Base-by-base conservation (phyloP, 345 rosid genomes). In the Salix udensis region DNA sequence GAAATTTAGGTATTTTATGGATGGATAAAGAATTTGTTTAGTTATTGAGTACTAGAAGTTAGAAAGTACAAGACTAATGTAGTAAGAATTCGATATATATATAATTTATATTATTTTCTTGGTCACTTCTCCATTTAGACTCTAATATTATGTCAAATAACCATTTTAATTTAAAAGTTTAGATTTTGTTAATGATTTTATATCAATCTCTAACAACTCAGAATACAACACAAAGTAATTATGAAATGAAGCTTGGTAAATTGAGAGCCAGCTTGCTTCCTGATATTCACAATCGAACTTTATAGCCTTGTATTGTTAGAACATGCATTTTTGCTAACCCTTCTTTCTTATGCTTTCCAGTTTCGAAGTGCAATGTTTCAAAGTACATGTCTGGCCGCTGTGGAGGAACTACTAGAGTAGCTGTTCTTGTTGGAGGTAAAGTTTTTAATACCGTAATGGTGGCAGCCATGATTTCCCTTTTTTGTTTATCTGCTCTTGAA, bases 361-460 rank as follows among this genome's bases (percentile, higher is more conserved):
- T 50, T 76, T 81, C 85, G 7, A 60, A 68, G 10, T 91, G 93
- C 82, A 80, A 16, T 71, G 74, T 88, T 73, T 80, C 85, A 7
- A 83, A n/a, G 67, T 89, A 82, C 36, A 6, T 85, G 21, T 66
- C 73, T 75, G 83, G 89, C 65, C 67, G 37, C 50, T 89, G 97
- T 64, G 79, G 85, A 36, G 87, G 85, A 81, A 67, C 86, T 68
- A 73, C 80, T 6, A 85, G 48, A 72, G 71, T 89, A 13, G 88
- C 75, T 72, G 80, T 83, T 74, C 83, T 92, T 68, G 74, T 91
- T 77, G 97, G 92, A 91, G 98, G 98, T 94, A 84, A 82, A 26
- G 14, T 52, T 40, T 40, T 50, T 48, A 48, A 48, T n/a, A 21
- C 55, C 7, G 30, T 37, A 53, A 31, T 5, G 31, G n/a, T 28